A percentile compares a stretch with the other conserved stretches of the same genome.
Conservation (phyloP, 164 flowering plant species). For the Magnolia kwangsiensis region DNA sequence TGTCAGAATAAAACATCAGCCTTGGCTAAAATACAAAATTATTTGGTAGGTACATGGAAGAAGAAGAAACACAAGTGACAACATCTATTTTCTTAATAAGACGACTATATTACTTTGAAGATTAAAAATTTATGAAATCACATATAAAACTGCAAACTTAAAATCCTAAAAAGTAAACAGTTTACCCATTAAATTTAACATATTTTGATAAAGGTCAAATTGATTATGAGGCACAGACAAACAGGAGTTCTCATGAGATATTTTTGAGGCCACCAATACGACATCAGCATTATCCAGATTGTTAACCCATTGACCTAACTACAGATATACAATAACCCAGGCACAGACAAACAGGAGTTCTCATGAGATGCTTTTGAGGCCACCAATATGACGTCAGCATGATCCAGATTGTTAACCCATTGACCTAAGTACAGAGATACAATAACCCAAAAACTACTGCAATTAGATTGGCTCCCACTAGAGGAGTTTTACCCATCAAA, state of each 20-base stretch:
- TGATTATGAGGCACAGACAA: neutral
- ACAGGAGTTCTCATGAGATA: neutral
- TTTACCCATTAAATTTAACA: neutral
- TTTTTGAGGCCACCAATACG: neutral
- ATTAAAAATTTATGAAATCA: neutral
- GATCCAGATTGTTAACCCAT: neutral
- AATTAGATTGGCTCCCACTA: too few species aligned
- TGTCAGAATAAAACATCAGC: too few species aligned
- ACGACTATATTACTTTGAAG: neutral
- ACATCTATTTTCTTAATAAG: neutral
- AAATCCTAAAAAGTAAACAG: neutral
- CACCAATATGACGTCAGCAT: neutral
- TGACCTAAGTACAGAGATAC: neutral
- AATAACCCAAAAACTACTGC: neutral
- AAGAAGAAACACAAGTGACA: neutral
- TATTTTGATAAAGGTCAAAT: neutral
- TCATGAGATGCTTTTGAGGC: neutral
- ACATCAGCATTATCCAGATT: neutral
- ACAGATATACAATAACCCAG: too few species aligned
- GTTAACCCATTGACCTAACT: neutral
- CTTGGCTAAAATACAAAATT: neutral
- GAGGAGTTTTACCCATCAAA: neutral
- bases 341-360: neutral
- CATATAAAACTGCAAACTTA: neutral
- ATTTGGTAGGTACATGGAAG: neutral